Evolutionary conservation across 495 filamentous ascomycete species (phyloP).

Genomic region (Penicillium turbatum): DNA sequence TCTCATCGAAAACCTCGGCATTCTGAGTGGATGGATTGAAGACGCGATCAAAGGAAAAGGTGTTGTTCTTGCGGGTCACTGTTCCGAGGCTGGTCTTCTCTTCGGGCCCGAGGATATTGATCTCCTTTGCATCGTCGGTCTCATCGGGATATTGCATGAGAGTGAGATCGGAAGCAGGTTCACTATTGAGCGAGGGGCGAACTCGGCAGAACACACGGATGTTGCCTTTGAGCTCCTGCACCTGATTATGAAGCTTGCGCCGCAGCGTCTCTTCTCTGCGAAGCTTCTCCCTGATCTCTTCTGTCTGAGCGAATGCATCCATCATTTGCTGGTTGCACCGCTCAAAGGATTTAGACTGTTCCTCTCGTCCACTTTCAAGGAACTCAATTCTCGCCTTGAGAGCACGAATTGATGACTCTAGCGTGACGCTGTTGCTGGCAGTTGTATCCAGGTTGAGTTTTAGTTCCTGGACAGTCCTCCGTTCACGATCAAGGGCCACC

Average conservation of each 20-base stretch:
- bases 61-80: slow-evolving; percentile 67
- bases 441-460: slow-evolving; percentile 61
- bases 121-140: slow-evolving; percentile 74
- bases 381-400: slow-evolving; percentile 78
- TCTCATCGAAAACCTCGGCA: slow-evolving; percentile 88
- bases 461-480: slow-evolving; percentile 49
- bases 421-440: slow-evolving; percentile 54
- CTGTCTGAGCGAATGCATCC: slow-evolving; percentile 65
- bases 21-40: slow-evolving; percentile 78
- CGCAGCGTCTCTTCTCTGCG: slow-evolving; percentile 87
- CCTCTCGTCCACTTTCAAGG: slow-evolving; percentile 80
- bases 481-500: slow-evolving; percentile 60
- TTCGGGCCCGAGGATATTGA: slow-evolving; percentile 75
- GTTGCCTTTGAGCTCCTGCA: slow-evolving; percentile 98
- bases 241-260: slow-evolving; percentile 92
- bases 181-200: slow-evolving; percentile 64
- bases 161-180: slow-evolving; percentile 55
- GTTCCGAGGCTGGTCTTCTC: slow-evolving; percentile 79
- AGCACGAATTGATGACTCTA: slow-evolving; percentile 71
- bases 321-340: slow-evolving; percentile 71
- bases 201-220: slow-evolving; percentile 98
- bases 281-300: slow-evolving; percentile 72
- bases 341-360: slow-evolving; percentile 75
- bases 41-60: slow-evolving; percentile 91
- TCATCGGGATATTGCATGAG: slow-evolving; percentile 74